Evolutionary conservation across 2,329 filamentous ascomycete species (phyloP).

Genomic region (Talaromyces sp.): DNA sequence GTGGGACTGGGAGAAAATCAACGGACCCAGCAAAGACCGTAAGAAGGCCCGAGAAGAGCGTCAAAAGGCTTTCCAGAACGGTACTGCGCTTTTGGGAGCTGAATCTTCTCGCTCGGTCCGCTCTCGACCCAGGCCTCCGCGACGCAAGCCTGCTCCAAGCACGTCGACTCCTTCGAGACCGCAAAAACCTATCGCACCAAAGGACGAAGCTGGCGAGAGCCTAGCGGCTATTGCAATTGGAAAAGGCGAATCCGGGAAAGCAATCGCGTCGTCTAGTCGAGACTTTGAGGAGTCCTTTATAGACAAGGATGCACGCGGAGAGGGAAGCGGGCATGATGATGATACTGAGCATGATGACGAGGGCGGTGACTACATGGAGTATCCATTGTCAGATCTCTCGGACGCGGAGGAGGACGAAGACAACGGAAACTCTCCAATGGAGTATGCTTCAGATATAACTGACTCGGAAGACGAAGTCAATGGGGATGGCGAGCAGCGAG

Average conservation of each 20-base stretch:
- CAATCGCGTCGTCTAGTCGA: not conserved
- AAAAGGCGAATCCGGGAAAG: not conserved
- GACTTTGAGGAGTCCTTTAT: conserved; percentile 33
- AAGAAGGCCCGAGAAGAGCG: conserved; percentile 38
- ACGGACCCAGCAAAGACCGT: conserved; percentile 37
- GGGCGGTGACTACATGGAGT: conserved; percentile 12
- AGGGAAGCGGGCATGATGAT: conserved; percentile 37
- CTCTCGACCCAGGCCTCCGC: conserved; percentile 13
- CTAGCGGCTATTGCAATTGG: not conserved
- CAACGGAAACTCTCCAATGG: not conserved
- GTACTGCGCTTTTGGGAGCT: conserved; percentile 20
- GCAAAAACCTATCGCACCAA: not conserved
- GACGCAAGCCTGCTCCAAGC: conserved; percentile 16
- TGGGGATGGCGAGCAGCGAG: conserved; percentile 6
- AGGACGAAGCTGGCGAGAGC: conserved; percentile 18
- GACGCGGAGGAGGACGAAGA: not conserved
- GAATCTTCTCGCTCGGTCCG: conserved; percentile 13
- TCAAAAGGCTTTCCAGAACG: conserved; percentile 29
- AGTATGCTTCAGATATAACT: not conserved
- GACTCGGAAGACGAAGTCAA: conserved; percentile 17
- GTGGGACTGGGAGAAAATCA: conserved; percentile 45
- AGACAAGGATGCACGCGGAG: conserved; percentile 37
- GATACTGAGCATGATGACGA: conserved; percentile 22
- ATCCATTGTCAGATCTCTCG: not conserved
- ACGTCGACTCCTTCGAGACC: conserved; percentile 10